Conservation (phyloP, 305 asterid species). For the Coffea humblotiana region DNA sequence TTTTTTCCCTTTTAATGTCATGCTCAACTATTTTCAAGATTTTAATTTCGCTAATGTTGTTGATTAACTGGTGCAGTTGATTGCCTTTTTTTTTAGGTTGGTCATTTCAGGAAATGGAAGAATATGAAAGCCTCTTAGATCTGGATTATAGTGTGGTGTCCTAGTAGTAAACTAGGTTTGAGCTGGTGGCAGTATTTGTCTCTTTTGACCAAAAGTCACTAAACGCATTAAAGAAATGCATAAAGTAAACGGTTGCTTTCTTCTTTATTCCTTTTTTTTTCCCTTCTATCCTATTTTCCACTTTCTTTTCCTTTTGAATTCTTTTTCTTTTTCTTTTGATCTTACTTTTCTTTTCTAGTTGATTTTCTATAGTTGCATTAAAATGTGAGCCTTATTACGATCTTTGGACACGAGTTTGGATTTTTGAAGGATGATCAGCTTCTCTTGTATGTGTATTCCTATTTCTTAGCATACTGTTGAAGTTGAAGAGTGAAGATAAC, state of each 20-base stretch:
- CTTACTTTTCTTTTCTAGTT: slow-evolving; percentile 24
- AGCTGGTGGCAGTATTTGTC: slow-evolving; percentile 34
- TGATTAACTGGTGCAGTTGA: slow-evolving; percentile 6
- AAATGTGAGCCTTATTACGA: background rate
- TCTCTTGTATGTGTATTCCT: background rate
- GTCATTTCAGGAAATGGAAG: slow-evolving; percentile 19
- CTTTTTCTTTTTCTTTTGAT: slow-evolving; percentile 30
- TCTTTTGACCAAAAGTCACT: slow-evolving; percentile 36
- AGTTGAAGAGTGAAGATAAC: background rate
- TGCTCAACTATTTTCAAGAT: background rate
- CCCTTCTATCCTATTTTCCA: slow-evolving; percentile 24
- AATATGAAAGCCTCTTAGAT: slow-evolving; percentile 44
- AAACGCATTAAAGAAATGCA: slow-evolving; percentile 28
- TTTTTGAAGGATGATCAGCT: slow-evolving; percentile 14
- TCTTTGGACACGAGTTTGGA: slow-evolving; percentile 9
- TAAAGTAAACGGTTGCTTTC: slow-evolving; percentile 46
- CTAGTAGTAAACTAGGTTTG: background rate
- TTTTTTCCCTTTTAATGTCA: background rate
- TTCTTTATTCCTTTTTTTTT: slow-evolving; percentile 38
- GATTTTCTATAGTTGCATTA: slow-evolving; percentile 11
- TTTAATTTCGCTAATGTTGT: background rate
- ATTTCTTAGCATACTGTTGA: background rate
- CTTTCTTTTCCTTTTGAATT: slow-evolving; percentile 10
- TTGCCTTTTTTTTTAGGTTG: slow-evolving; percentile 4
- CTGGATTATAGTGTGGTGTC: slow-evolving; percentile 37